Evolutionary conservation across 75 land plant species (phyloP).

Genomic region (Sequoiadendron giganteum): DNA sequence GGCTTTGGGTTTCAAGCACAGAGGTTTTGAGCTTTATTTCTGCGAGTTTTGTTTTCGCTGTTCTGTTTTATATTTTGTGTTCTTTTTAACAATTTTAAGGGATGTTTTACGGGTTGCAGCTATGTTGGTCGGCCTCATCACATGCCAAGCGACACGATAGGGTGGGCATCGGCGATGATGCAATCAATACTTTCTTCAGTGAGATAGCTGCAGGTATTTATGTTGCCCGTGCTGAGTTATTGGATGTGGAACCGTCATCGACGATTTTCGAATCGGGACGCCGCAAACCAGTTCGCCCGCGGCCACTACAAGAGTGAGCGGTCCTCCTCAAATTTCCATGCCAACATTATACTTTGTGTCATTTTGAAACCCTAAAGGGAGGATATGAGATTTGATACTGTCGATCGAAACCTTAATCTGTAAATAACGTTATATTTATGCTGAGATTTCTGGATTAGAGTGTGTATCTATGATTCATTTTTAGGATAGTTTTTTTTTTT

Average conservation of each 20-base stretch:
- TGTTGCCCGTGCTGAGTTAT: not conserved
- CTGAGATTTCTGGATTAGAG: too few species aligned
- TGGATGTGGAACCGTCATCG: not conserved
- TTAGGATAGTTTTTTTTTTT: too few species aligned
- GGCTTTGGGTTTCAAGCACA: too few species aligned
- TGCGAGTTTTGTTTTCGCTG: too few species aligned
- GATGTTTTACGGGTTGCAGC: not conserved
- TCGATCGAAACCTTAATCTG: not conserved
- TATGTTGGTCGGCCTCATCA: conserved; percentile 31
- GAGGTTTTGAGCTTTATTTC: too few species aligned
- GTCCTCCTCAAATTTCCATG: not conserved
- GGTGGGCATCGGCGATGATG: conserved; percentile 49
- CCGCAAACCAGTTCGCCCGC: conserved; percentile 43
- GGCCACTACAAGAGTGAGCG: conserved; percentile 40
- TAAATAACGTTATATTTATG: too few species aligned
- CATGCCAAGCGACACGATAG: conserved; percentile 43
- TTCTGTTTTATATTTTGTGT: not conserved
- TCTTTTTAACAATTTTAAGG: too few species aligned
- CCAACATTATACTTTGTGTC: not conserved
- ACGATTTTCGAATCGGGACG: not conserved
- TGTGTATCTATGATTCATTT: too few species aligned
- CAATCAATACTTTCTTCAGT: conserved; percentile 40
- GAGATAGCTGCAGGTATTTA: conserved; percentile 25
- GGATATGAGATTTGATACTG: not conserved
- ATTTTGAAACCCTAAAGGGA: not conserved